Percentiles rank a stretch among this genome's conserved stretches.
These are phyloP conservation scores for Botryococcus braunii DNA, from an alignment of 163 green algal genomes.

Conservation along the genomic window DNA sequence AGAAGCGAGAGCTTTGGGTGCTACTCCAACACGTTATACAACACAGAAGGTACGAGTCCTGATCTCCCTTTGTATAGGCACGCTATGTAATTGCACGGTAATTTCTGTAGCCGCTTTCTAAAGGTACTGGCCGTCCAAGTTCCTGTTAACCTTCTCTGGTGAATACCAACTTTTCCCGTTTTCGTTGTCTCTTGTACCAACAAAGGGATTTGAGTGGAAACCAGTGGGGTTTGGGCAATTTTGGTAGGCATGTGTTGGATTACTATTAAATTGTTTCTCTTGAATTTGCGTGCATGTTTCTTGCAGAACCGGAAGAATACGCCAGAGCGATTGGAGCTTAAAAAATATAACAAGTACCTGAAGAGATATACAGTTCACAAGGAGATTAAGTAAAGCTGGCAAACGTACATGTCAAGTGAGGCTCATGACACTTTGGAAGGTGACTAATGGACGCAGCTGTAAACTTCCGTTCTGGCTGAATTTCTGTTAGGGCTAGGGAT, in stretches of 20 bases:
- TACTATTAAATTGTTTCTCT: background rate
- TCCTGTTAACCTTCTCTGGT: background rate
- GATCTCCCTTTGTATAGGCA: too few relatives aligned
- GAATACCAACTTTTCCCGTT: background rate
- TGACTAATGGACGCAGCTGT: too few relatives aligned
- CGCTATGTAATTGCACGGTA: too few relatives aligned
- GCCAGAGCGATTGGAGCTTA: slow-evolving; percentile 82
- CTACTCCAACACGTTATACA: slow-evolving; percentile 76
- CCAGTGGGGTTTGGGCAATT: background rate
- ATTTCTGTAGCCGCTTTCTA: too few relatives aligned
- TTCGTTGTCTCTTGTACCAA: background rate
- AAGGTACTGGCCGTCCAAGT: too few relatives aligned
- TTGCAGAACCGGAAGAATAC: slow-evolving; percentile 87
- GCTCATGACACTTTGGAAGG: too few relatives aligned
- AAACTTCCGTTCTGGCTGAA: too few relatives aligned
- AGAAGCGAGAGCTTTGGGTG: slow-evolving; percentile 60
- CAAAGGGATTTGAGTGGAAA: too few relatives aligned
- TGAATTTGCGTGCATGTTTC: background rate
- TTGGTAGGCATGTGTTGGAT: background rate
- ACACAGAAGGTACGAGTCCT: slow-evolving; percentile 69
- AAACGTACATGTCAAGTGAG: too few relatives aligned
- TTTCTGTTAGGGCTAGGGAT: too few relatives aligned
- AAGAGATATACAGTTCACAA: background rate
- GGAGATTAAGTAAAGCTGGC: slow-evolving; percentile 10
- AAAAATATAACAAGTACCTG: slow-evolving; percentile 91